Conservation (phyloP, 148 eudicot genomes). For the Pharnaceum exiguum region DNA sequence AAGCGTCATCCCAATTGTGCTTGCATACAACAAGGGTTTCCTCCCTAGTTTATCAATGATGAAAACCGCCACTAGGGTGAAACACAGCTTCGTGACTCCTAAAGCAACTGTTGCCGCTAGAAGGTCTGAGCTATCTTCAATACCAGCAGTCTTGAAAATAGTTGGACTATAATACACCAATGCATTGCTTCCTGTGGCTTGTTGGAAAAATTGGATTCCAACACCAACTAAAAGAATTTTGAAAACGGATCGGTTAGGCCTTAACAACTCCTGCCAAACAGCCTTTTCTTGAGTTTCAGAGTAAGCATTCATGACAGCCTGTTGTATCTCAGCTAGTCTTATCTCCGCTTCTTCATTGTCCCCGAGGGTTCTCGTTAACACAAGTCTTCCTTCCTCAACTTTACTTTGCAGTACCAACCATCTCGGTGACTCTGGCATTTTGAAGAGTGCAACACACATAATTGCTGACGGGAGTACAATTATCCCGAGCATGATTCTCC, state of each 20-base stretch:
- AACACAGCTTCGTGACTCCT: constrained; percentile 46
- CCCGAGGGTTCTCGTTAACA: constrained; percentile 43
- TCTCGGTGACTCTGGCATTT: constrained; percentile 70
- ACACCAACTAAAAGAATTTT: constrained; percentile 52
- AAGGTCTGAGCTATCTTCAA: constrained; percentile 40
- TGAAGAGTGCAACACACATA: constrained; percentile 45
- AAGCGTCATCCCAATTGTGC: constrained; percentile 64
- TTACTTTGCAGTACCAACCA: constrained; percentile 56
- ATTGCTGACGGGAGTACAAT: constrained; percentile 58
- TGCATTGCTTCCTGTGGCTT: constrained; percentile 62
- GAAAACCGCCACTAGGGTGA: constrained; percentile 45
- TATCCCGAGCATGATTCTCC: constrained; percentile 50
- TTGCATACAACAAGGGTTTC: constrained; percentile 55
- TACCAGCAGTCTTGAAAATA: constrained; percentile 49
- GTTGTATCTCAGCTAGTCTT: constrained; percentile 48
- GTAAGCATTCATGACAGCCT: no score
- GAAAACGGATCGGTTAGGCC: constrained; percentile 45
- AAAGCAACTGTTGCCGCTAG: constrained; percentile 72
- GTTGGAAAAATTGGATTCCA: constrained; percentile 64
- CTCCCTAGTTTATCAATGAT: constrained; percentile 57
- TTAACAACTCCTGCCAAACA: constrained; percentile 52
- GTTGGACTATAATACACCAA: constrained; percentile 62
- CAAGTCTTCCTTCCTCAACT: constrained; percentile 44
- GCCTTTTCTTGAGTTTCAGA: no score
- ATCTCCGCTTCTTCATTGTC: constrained; percentile 44